These are phyloP conservation scores for Capsicum chinense DNA, from an alignment of 257 asterid species.

Conservation along the genomic window DNA sequence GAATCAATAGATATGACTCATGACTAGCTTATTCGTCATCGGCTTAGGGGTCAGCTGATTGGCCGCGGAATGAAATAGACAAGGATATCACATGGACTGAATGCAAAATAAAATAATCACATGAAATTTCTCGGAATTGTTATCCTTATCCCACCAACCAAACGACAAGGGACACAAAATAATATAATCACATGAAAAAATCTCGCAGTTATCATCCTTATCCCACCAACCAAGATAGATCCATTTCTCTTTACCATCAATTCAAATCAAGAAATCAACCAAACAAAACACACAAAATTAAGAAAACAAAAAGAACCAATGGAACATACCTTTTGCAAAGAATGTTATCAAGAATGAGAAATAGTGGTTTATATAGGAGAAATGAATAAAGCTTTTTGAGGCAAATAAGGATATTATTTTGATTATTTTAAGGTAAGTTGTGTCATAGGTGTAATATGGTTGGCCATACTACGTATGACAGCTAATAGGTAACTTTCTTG, in stretches of 20 bases:
- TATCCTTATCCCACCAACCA: too few relatives aligned
- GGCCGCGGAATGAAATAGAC: too few relatives aligned
- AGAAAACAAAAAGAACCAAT: background rate
- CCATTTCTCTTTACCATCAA: background rate
- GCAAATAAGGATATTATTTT: background rate
- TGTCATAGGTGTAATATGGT: conserved; percentile 11
- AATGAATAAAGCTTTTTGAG: background rate
- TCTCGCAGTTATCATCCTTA: too few relatives aligned
- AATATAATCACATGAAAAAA: too few relatives aligned
- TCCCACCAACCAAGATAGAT: too few relatives aligned
- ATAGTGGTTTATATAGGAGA: background rate
- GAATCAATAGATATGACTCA: background rate
- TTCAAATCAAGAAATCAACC: background rate
- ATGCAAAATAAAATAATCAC: too few relatives aligned
- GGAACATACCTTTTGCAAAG: background rate
- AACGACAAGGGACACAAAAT: too few relatives aligned
- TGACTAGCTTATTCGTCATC: background rate
- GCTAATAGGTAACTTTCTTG: background rate
- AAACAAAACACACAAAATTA: background rate
- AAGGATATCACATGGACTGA: too few relatives aligned
- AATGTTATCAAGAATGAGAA: background rate
- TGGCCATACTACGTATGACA: conserved; percentile 3
- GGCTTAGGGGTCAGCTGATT: background rate
- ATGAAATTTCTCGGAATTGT: too few relatives aligned
- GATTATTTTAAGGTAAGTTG: conserved; percentile 8